phyloP scores from a whole-genome alignment of 306 rosid genomes.

The Fagus sylvatica region DNA sequence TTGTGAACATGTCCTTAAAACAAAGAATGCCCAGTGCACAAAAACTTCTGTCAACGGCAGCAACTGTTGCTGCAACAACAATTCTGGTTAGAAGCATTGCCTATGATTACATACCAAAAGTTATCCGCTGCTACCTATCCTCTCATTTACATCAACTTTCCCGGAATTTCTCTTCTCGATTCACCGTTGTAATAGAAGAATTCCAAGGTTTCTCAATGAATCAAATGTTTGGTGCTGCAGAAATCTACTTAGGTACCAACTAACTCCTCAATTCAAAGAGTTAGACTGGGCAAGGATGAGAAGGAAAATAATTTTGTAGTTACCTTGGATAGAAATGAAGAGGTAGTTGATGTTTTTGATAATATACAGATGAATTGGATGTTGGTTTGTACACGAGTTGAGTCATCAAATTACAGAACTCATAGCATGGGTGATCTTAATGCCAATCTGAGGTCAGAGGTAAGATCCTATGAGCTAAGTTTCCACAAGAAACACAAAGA shows the following conservation, averaged over 20 bases:
- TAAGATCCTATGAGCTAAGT: not conserved
- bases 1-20: not conserved
- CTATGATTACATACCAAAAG: not conserved
- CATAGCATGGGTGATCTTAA: not conserved
- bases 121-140: not conserved
- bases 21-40: not conserved
- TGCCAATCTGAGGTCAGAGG: not conserved
- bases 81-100: not conserved
- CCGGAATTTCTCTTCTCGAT: conserved; percentile 9
- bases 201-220: conserved; percentile 13
- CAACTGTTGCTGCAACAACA: not conserved
- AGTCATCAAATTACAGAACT: not conserved
- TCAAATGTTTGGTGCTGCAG: conserved; percentile 33
- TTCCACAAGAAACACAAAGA: conserved; percentile 28
- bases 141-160: not conserved
- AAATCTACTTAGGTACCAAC: conserved; percentile 25
- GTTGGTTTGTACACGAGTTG: conserved; percentile 22
- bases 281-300: conserved; percentile 21
- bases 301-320: conserved; percentile 3
- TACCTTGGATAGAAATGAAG: conserved; percentile 31
- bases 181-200: conserved; percentile 26
- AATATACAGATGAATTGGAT: conserved; percentile 31
- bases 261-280: not conserved
- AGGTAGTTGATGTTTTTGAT: conserved; percentile 23
- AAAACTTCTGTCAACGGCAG: not conserved